A percentile compares a stretch with the other conserved stretches of the same genome.
phyloP scores from a whole-genome alignment of 2,329 filamentous ascomycete species.

The Alternaria gaisen region DNA sequence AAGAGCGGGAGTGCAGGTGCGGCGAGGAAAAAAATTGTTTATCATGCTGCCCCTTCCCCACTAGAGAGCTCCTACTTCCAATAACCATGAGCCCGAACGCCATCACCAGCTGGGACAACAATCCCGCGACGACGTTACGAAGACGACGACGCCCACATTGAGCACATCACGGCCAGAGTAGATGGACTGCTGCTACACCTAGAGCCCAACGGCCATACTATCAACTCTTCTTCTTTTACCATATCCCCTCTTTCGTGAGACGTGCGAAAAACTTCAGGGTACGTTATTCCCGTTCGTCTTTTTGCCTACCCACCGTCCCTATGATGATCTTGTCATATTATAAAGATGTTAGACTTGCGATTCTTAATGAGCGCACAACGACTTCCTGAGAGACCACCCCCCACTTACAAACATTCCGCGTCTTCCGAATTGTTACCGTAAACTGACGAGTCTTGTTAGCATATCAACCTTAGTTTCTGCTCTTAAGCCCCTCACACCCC shows the following conservation, averaged over 20 bases:
- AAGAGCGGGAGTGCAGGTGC: constrained; percentile 16
- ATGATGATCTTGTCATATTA: constrained; percentile 50
- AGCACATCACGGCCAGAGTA: constrained; percentile 1
- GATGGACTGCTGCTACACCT: constrained; percentile 17
- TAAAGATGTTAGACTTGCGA: constrained; percentile 55
- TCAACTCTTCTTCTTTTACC: background rate
- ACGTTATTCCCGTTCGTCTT: constrained; percentile 11
- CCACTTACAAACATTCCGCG: constrained; percentile 27
- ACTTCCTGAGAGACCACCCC: constrained; percentile 46
- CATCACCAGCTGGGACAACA: constrained; percentile 23
- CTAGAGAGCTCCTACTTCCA: constrained; percentile 33
- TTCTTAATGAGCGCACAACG: constrained; percentile 47
- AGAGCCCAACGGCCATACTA: constrained; percentile 25
- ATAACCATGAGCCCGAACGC: constrained; percentile 39
- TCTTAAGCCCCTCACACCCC: background rate
- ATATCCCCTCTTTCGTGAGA: constrained; percentile 13
- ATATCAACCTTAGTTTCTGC: constrained; percentile 13
- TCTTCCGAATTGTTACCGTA: constrained; percentile 21
- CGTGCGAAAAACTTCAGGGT: constrained; percentile 20
- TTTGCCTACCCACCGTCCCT: constrained; percentile 8
- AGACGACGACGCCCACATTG: constrained; percentile 15
- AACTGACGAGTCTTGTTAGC: constrained; percentile 32
- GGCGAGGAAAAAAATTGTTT: constrained; percentile 33
- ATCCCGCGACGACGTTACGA: constrained; percentile 18
- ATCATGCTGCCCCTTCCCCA: constrained; percentile 31